phyloP scores from a whole-genome alignment of 2,329 filamentous ascomycete genomes.

The Aspergillus amoenus region DNA sequence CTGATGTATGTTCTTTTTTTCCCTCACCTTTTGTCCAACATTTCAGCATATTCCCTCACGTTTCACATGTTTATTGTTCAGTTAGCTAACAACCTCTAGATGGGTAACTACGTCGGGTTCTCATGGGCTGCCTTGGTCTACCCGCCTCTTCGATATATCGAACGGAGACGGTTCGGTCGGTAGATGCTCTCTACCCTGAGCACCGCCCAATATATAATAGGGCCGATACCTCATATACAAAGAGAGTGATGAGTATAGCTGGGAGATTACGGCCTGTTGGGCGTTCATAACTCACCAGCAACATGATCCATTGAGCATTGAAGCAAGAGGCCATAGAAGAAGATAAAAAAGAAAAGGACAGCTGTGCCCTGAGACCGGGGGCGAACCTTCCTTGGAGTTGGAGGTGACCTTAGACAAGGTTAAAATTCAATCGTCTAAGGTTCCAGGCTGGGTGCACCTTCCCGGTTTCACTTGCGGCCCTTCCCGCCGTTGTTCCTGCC shows the following conservation, averaged over 20 bases:
- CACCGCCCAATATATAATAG: neutral
- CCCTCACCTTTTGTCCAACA: neutral
- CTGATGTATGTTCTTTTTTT: conserved; percentile 48
- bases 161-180: conserved; percentile 51
- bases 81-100: conserved; percentile 26
- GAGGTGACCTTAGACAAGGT: no score
- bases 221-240: no score
- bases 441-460: neutral
- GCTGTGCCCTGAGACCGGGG: no score
- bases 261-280: no score
- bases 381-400: no score
- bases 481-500: neutral
- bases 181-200: conserved; percentile 24
- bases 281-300: no score
- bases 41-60: neutral
- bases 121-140: conserved; percentile 59
- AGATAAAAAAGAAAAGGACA: no score
- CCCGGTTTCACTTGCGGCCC: neutral
- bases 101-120: conserved; percentile 62
- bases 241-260: no score
- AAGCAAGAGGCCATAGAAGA: no score
- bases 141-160: conserved; percentile 53
- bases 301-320: no score
- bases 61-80: neutral
- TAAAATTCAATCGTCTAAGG: no score